Base-by-base conservation (phyloP, 352 stramenopile genomes). In the Phytophthora ohioensis region DNA sequence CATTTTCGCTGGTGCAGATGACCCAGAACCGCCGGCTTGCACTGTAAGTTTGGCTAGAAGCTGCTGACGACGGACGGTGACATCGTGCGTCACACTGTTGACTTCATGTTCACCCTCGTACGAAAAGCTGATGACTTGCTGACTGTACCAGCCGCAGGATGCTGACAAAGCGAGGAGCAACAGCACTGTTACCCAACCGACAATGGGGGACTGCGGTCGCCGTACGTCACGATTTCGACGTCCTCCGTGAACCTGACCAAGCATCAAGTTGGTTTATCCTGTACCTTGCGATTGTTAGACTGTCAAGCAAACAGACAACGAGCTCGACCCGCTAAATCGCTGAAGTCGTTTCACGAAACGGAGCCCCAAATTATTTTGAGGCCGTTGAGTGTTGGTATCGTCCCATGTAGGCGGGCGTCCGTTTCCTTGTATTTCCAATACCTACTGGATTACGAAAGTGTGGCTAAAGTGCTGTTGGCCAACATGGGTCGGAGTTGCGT, bases 131-230 rank as follows among this genome's bases (percentile, higher is more conserved):
- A 65, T 49, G 42, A 51, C 43, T 17, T 65, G 63, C 39, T 76
- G 69, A 30, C 64, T 76, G 53, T 76, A 76, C 57, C 58, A 76
- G 2, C 69, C 69, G 13, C 69, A 76, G 15, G 52, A 69, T 32
- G 57, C 69, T 36, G 69, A 69, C 12, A 72, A 15, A 17, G 47
- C 45, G 15, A 76, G 43, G 3, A 76, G 64, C 1, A 65, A 38
- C 46, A 76, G 45, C 27, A 76, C 63, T 17, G 64, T 69, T 8
- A 69, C 39, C 69, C 69, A 76, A 11, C 69, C 64, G 7, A 63
- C 57, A 36, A 71, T 15, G 1, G 45, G 57, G 15, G 57, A 68
- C 46, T 65, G 68, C 32, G 56, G 35, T 45, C 56, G 42, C 2
- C 55, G 47, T 6, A 13, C 38, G 7, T 36, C 35, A 46, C 62